These are phyloP conservation scores for Magnusiomyces tetraspermus DNA, from an alignment of 1,139 yeast genomes.

Conservation along the genomic window DNA sequence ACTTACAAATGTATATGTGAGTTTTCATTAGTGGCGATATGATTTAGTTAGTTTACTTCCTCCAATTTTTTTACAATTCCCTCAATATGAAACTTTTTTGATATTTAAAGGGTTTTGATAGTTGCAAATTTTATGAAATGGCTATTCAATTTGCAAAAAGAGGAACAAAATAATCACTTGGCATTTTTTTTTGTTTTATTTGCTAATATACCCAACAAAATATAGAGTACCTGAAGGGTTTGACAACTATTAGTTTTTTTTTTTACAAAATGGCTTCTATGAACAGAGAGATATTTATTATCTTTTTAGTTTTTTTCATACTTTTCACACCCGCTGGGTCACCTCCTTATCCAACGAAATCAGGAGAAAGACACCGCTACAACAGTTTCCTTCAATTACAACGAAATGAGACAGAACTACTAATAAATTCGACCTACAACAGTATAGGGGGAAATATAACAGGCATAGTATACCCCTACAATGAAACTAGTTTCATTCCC, in stretches of 20 bases:
- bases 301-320: conserved; percentile 1
- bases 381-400: background rate
- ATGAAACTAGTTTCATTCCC: conserved; percentile 56
- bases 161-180: too few species aligned
- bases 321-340: conserved; percentile 5
- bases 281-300: conserved; percentile 2
- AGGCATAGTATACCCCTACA: conserved; percentile 39
- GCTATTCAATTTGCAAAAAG: too few species aligned
- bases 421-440: conserved; percentile 38
- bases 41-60: too few species aligned
- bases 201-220: too few species aligned
- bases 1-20: too few species aligned
- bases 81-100: too few species aligned
- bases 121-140: too few species aligned
- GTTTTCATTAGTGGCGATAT: too few species aligned
- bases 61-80: too few species aligned
- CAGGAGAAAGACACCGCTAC: background rate
- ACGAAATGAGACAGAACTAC: conserved; percentile 22
- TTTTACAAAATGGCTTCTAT: background rate
- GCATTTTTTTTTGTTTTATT: too few species aligned
- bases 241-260: too few species aligned
- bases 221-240: background rate
- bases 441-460: conserved; percentile 64
- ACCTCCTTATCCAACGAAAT: background rate
- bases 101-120: too few species aligned